These are phyloP conservation scores for Apiotrichum gracile DNA, from an alignment of 1,284 basidiomycete species.

Conservation along the genomic window DNA sequence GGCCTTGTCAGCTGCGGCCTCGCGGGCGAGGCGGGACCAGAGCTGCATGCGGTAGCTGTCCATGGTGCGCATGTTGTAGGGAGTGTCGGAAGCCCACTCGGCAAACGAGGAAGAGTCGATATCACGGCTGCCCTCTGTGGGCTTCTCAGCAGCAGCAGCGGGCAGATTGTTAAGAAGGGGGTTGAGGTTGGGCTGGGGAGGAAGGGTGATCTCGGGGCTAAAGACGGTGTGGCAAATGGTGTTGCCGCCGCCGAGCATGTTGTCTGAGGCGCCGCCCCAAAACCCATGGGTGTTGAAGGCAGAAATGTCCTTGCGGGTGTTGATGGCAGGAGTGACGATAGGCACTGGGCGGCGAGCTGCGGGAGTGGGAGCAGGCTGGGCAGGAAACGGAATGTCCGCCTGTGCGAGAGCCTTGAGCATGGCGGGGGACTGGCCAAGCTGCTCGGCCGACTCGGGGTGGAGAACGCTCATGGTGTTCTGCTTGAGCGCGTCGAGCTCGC, in stretches of 20 bases:
- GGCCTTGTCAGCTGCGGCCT: constrained; percentile 42
- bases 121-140: constrained; percentile 34
- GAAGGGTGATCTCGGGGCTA: constrained; percentile 56
- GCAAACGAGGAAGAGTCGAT: constrained; percentile 60
- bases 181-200: constrained; percentile 63
- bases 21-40: constrained; percentile 70
- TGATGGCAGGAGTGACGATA: constrained; percentile 52
- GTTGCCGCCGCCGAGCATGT: constrained; percentile 57
- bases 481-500: constrained; percentile 79
- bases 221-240: constrained; percentile 80
- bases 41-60: constrained; percentile 81
- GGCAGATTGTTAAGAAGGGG: constrained; percentile 56
- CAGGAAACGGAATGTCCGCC: constrained; percentile 14
- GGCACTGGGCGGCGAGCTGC: constrained; percentile 11
- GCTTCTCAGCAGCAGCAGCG: constrained; percentile 3
- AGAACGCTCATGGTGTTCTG: constrained; percentile 51
- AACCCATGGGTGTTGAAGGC: constrained; percentile 52
- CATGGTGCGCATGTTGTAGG: constrained; percentile 73
- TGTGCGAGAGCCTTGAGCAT: constrained; percentile 35
- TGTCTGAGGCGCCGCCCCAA: constrained; percentile 58
- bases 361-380: constrained; percentile 7
- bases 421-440: constrained; percentile 36
- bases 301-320: constrained; percentile 72
- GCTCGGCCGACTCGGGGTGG: constrained; percentile 39
- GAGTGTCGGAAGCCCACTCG: constrained; percentile 58